Percentiles rank a stretch among this genome's conserved stretches.
Conservation (phyloP, 169 alveolate genomes). For the Plasmodium ovale region DNA sequence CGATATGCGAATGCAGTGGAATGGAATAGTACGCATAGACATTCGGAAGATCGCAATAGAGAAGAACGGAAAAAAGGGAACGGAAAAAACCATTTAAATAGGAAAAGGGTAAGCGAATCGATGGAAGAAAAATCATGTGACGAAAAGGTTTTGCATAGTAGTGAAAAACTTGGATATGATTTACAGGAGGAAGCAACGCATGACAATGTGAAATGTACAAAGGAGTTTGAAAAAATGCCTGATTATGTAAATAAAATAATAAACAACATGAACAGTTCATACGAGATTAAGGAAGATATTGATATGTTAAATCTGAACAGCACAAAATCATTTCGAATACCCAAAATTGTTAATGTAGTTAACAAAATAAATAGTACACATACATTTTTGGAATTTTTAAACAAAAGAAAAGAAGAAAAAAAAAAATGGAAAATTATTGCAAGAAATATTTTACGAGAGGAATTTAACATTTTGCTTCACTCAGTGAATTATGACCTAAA, state of each 20-base stretch:
- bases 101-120: background rate
- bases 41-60: background rate
- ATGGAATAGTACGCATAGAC: background rate
- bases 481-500: slow-evolving; percentile 28
- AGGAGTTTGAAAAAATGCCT: slow-evolving; percentile 12
- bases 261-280: slow-evolving; percentile 68
- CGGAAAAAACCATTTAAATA: background rate
- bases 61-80: background rate
- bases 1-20: background rate
- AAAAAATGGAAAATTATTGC: slow-evolving; percentile 48
- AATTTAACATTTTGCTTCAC: slow-evolving; percentile 16
- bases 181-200: background rate
- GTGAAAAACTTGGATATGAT: background rate
- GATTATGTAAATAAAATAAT: slow-evolving; percentile 44
- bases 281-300: slow-evolving; percentile 49
- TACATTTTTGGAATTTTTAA: slow-evolving; percentile 27
- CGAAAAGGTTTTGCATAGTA: too few species aligned
- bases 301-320: slow-evolving; percentile 49
- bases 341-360: slow-evolving; percentile 3
- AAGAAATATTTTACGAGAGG: slow-evolving; percentile 38
- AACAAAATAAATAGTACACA: slow-evolving; percentile 26
- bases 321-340: slow-evolving; percentile 46
- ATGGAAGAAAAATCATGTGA: too few species aligned
- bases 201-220: too few species aligned
- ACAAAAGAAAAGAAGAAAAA: slow-evolving; percentile 52